Base-by-base conservation (phyloP, 2,329 filamentous ascomycete species). In the Chaetomium sp. region DNA sequence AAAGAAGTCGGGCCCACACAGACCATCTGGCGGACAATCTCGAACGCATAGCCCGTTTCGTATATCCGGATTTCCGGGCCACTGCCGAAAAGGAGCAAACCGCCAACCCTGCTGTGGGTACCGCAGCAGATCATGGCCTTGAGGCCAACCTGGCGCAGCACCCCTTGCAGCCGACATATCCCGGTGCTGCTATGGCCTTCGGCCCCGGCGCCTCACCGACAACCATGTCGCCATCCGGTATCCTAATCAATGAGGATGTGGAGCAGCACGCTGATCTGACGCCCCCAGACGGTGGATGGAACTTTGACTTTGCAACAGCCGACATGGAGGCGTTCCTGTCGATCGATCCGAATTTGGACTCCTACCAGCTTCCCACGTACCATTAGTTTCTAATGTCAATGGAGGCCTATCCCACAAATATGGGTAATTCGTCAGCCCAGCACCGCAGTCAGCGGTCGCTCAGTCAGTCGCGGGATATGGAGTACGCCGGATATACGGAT, bases 61-160 rank as follows among this genome's bases (percentile, higher is more conserved):
- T 59, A 59, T 59, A 59, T 51, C 57, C 45, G 57, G 57, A 59
- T 59, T 59, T 59, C 57, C 57, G 57, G 38, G 57, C 21, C 45
- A 51, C n/a, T 4, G n/a, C 57, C 4, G 27, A n/a, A n/a, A n/a
- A n/a, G n/a, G n/a, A n/a, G n/a, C n/a, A 51, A 27, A 19, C 12
- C 8, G 19, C 50, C 29, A 35, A 25, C 57, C 45, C 27, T 59
- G 57, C 21, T 27, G 57, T 16, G 29, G 57, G 10, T 31, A 50
- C 12, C 7, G 13, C 9, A 0, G 38, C 25, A 21, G 55, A 50
- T 19, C 8, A 33, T 19, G 8, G 23, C n/a, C 21, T 25, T 16
- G 10, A 9, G 29, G 25, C 29, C 25, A 50, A 19, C 42, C 10
- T 31, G 0, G 19, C 45, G 7, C 57, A 59, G n/a, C 57, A 33